A percentile compares a stretch with the other conserved stretches of the same genome.
These are phyloP conservation scores for Ceratobasidium sp. DNA, from an alignment of 1,284 basidiomycete genomes.

Conservation along the genomic window DNA sequence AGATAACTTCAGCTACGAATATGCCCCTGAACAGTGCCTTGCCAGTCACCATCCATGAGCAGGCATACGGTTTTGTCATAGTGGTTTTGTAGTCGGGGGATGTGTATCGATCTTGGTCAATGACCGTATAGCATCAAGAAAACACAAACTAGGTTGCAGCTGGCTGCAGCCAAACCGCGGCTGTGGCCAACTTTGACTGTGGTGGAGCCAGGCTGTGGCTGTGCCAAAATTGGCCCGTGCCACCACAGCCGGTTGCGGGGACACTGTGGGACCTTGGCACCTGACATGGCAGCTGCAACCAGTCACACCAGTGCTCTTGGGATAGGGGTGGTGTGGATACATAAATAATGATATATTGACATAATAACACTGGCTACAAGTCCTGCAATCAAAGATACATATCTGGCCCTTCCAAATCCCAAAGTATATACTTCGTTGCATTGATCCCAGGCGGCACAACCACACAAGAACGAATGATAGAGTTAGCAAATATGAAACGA, in stretches of 20 bases:
- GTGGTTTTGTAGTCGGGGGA: no score
- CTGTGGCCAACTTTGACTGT: background rate
- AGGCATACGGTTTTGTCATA: no score
- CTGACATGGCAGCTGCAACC: background rate
- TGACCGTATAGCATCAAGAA: no score
- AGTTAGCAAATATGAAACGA: no score
- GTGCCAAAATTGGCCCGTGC: background rate
- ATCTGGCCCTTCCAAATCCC: conserved; percentile 21
- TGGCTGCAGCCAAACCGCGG: no score
- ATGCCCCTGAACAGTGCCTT: no score
- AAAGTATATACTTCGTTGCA: background rate
- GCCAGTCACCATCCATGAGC: no score
- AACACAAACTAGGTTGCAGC: conserved; percentile 12
- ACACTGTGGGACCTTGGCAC: background rate
- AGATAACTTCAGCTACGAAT: no score
- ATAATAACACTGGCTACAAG: background rate
- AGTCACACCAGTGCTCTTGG: no score
- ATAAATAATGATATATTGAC: background rate
- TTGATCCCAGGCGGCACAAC: background rate
- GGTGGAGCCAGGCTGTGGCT: background rate
- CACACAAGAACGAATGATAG: background rate
- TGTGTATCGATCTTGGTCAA: no score
- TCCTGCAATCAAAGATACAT: no score
- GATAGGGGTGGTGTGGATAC: no score
- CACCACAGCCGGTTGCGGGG: background rate